Evolutionary conservation across 2,329 filamentous ascomycete genomes (phyloP).

Genomic region (Rhexocercosporidium sp.): DNA sequence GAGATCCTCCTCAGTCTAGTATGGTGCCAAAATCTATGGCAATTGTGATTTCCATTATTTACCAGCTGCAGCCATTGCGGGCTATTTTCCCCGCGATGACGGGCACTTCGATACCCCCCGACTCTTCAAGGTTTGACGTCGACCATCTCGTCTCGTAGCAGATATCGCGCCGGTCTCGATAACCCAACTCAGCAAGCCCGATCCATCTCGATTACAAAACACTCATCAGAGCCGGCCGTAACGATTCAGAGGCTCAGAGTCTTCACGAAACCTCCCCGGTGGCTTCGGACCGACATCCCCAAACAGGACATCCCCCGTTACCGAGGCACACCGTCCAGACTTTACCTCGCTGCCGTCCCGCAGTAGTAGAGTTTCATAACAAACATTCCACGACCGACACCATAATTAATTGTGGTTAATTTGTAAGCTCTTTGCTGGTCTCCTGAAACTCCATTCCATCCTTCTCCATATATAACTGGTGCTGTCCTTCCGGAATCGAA

Average conservation of each 20-base stretch:
- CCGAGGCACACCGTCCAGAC: conserved; percentile 15
- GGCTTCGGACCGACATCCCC: conserved; percentile 12
- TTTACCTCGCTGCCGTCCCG: not conserved
- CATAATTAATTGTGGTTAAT: conserved; percentile 13
- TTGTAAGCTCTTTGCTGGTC: not conserved
- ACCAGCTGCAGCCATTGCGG: no score
- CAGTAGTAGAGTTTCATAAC: conserved; percentile 17
- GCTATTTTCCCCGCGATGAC: not conserved
- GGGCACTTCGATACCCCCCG: not conserved
- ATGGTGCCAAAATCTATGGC: no score
- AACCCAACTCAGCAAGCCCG: not conserved
- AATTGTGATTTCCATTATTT: no score
- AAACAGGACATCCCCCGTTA: conserved; percentile 13
- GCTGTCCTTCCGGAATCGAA: conserved; percentile 1
- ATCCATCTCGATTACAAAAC: conserved; percentile 1
- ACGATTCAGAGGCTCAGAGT: not conserved
- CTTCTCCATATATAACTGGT: conserved; percentile 1
- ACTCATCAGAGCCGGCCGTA: not conserved
- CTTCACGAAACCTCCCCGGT: not conserved
- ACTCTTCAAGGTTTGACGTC: not conserved
- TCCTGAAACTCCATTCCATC: not conserved
- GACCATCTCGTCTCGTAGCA: not conserved
- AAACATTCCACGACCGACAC: conserved; percentile 4
- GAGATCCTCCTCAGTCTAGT: no score
- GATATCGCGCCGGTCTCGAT: not conserved